These are phyloP conservation scores for Rutstroemia sp. DNA, from an alignment of 2,329 filamentous ascomycete species.

Conservation along the genomic window DNA sequence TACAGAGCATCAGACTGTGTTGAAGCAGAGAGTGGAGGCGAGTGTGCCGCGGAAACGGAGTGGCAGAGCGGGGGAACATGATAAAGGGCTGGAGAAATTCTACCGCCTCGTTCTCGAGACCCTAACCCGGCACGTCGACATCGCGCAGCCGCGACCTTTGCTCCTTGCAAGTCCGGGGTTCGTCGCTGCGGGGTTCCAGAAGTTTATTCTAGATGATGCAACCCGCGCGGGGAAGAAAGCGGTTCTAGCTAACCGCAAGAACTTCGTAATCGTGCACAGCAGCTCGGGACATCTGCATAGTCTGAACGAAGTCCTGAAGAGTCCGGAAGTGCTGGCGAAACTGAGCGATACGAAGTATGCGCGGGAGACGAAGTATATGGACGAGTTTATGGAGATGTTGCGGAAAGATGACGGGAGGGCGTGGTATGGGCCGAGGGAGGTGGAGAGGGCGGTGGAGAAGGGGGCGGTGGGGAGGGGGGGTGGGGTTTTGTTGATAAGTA, in stretches of 20 bases:
- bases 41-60: conserved; percentile 61
- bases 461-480: conserved; percentile 81
- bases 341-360: conserved; percentile 85
- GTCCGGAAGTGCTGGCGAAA: conserved; percentile 66
- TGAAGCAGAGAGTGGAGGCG: conserved; percentile 63
- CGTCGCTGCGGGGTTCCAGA: conserved; percentile 71
- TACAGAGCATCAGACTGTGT: conserved; percentile 69
- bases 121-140: conserved; percentile 70
- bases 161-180: conserved; percentile 88
- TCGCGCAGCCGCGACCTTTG: conserved; percentile 61
- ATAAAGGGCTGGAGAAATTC: conserved; percentile 68
- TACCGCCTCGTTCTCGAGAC: conserved; percentile 71
- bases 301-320: conserved; percentile 79
- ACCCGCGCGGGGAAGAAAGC: conserved; percentile 57
- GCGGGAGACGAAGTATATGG: conserved; percentile 75
- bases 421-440: conserved; percentile 68
- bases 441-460: conserved; percentile 67
- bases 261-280: conserved; percentile 69
- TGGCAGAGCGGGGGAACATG: conserved; percentile 52
- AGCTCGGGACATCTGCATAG: conserved; percentile 82
- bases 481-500: conserved; percentile 79
- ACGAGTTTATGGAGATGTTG: conserved; percentile 70
- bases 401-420: conserved; percentile 58
- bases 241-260: conserved; percentile 55
- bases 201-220: conserved; percentile 61